These are phyloP conservation scores for Colletotrichum cereale DNA, from an alignment of 2,329 filamentous ascomycete species.

Conservation along the genomic window DNA sequence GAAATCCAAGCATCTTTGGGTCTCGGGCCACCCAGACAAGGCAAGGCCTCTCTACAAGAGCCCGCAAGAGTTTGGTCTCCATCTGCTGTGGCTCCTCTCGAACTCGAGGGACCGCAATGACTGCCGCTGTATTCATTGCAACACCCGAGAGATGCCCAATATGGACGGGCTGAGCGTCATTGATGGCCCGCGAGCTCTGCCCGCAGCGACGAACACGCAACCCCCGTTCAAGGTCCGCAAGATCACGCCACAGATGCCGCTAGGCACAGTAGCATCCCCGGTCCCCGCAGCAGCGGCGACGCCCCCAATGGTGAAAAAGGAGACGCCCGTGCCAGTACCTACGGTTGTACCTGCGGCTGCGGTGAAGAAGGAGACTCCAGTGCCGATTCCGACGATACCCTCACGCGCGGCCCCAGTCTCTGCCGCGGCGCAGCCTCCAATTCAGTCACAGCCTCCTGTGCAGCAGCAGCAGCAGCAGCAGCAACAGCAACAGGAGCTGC, in stretches of 20 bases:
- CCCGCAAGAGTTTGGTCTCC: conserved; percentile 65
- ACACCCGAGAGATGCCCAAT: conserved; percentile 45
- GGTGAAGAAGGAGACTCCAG: conserved; percentile 29
- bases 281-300: conserved; percentile 12
- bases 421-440: neutral
- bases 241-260: conserved; percentile 27
- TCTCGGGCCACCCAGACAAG: conserved; percentile 63
- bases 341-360: conserved; percentile 9
- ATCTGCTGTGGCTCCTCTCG: conserved; percentile 65
- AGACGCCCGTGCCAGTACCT: conserved; percentile 36
- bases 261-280: conserved; percentile 26
- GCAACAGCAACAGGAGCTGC: neutral
- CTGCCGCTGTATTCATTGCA: conserved; percentile 66
- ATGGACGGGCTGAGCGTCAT: conserved; percentile 31
- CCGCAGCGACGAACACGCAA: conserved; percentile 33
- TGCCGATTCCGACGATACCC: conserved; percentile 25
- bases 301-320: conserved; percentile 20
- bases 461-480: neutral
- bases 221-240: conserved; percentile 41
- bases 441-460: neutral
- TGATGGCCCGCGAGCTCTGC: conserved; percentile 15
- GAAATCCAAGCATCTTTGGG: conserved; percentile 62
- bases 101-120: conserved; percentile 60
- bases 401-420: neutral
- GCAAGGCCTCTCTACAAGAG: conserved; percentile 61